Evolutionary conservation across 177 flowering plant genomes (phyloP), one percentile per base, ranked within the genome.

Genomic region (Vitis hybrid): DNA sequence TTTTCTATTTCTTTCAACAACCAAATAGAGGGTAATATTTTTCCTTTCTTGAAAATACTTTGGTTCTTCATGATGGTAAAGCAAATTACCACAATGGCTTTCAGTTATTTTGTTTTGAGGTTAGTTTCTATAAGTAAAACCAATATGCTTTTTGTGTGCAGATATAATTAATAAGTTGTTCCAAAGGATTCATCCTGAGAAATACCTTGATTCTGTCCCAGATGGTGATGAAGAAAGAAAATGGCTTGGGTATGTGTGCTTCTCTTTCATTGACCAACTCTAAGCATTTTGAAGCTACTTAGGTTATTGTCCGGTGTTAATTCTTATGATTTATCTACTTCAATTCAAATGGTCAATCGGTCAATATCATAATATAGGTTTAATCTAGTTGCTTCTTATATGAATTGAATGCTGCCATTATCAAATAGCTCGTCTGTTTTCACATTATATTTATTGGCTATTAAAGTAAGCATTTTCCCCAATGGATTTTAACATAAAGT

Each of bases 161-260:
- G 97, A 72, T 74, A 92, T 92, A 63, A 83, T 92, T 68, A 80
- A 85, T 73, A 80, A 82, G 66, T 65, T 92, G 80, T 62, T 52
- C 55, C 55, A 60, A 18, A 82, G 72, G 82, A 74, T 92, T 62
- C 71, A 78, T 81, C 83, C 93, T 21, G 78, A 72, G 16, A 70
- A 67, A 40, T 40, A 6, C 7, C 9, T 7, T 40, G 48, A 40
- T 67, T 40, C 76, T 35, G 40, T 14, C 30, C 48, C 66, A 6
- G 77, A 78, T 27, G 75, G 72, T 51, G 84, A 82, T 63, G 95
- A 88, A 74, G 97, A 86, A 75, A 84, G 59, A 49, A 80, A 90
- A 64, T 92, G 97, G 97, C 83, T 85, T 4, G 74, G 87, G 97
- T 87, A 80, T 60, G 76, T 18, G 40, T 52, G 40, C 57, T 66